Percentiles rank a stretch among this genome's conserved stretches.
Conservation (phyloP, 257 asterid genomes). For the Plantago ovata region DNA sequence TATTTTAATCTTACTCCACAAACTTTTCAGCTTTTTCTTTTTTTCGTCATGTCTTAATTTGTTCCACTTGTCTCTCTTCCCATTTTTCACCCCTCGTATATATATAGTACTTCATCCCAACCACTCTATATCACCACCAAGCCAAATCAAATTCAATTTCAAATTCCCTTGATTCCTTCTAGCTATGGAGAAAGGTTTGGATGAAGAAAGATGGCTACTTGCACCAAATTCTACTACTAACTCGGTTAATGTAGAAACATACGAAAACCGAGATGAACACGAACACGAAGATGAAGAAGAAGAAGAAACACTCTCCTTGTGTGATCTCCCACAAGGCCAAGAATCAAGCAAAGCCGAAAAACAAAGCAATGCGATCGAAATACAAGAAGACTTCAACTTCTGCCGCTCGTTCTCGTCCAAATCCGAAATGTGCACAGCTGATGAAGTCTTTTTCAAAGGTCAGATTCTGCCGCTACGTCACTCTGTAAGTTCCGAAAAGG, state of each 20-base stretch:
- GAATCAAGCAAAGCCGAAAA: constrained; percentile 21
- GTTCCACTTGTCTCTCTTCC: constrained; percentile 37
- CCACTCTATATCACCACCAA: background rate
- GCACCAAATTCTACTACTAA: background rate
- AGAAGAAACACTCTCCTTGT: constrained; percentile 72
- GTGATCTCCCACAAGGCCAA: constrained; percentile 68
- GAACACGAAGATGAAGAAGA: constrained; percentile 31
- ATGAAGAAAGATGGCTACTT: constrained; percentile 13
- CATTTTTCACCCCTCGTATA: constrained; percentile 14
- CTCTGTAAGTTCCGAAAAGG: constrained; percentile 45
- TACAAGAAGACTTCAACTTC: constrained; percentile 65
- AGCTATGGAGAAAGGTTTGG: constrained; percentile 19
- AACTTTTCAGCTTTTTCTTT: background rate
- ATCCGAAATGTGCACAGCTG: constrained; percentile 79
- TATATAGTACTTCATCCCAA: background rate
- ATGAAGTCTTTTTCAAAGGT: constrained; percentile 73
- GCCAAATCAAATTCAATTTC: background rate
- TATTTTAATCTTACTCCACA: background rate
- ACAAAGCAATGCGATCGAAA: background rate
- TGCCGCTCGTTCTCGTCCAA: constrained; percentile 30
- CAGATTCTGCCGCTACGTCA: constrained; percentile 70
- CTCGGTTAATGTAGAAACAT: background rate
- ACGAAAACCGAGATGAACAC: too few relatives aligned
- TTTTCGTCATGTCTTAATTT: constrained; percentile 14
- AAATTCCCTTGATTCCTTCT: background rate